Conservation (phyloP, 176 grass and related monocot genomes). For the bread wheat (Triticum aestivum) region DNA sequence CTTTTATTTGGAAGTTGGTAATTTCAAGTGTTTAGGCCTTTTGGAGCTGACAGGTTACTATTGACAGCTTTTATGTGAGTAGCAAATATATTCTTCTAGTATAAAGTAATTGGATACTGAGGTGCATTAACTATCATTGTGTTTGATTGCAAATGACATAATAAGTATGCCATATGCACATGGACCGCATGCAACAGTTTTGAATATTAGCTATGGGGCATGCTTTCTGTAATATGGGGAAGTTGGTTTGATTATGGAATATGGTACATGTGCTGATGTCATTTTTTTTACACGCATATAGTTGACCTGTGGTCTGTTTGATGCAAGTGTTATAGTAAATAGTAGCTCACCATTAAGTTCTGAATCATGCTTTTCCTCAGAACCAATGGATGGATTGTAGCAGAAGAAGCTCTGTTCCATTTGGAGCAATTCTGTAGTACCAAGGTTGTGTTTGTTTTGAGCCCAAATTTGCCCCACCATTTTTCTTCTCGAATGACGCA, state of each 20-base stretch:
- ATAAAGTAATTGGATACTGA: neutral
- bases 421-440: neutral
- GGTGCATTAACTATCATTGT: neutral
- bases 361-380: neutral
- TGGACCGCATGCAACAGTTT: neutral
- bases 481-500: neutral
- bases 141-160: neutral
- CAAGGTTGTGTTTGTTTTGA: neutral
- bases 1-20: neutral
- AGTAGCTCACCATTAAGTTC: neutral
- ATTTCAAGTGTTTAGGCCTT: neutral
- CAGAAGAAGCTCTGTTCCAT: neutral
- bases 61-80: neutral
- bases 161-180: neutral
- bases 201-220: neutral
- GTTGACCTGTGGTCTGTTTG: neutral
- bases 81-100: neutral
- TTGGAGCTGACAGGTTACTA: neutral
- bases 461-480: neutral
- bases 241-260: neutral
- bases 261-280: neutral
- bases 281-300: neutral
- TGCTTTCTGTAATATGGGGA: neutral
- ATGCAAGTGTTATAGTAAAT: neutral
- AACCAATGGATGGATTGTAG: conserved; percentile 1